Evolutionary conservation across 306 rosid species (phyloP).

Genomic region (Arachis stenosperma): DNA sequence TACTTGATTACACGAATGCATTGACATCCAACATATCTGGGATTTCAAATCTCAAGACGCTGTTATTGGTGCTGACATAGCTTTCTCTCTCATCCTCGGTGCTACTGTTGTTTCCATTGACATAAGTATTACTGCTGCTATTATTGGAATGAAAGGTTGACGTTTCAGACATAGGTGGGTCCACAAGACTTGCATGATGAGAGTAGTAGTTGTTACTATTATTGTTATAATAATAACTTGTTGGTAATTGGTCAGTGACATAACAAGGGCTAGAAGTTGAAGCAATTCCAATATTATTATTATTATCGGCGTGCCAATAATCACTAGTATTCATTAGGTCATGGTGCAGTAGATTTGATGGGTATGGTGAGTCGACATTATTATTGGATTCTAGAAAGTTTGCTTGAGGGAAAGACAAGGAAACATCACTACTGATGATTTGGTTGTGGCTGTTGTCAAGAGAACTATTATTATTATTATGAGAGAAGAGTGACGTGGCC

Average conservation of each 20-base stretch:
- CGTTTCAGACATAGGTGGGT: constrained; percentile 44
- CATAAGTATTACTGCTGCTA: constrained; percentile 54
- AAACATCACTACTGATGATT: constrained; percentile 7
- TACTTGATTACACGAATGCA: constrained; percentile 50
- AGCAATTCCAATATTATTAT: constrained; percentile 36
- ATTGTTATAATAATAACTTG: constrained; percentile 21
- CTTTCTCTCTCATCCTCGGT: constrained; percentile 81
- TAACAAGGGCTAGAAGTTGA: constrained; percentile 31
- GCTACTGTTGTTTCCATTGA: constrained; percentile 43
- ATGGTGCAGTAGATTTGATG: constrained; percentile 31
- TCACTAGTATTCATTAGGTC: not conserved
- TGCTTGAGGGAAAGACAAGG: constrained; percentile 27
- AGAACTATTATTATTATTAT: not conserved
- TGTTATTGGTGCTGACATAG: constrained; percentile 64
- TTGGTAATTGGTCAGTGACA: constrained; percentile 39
- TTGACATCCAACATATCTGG: constrained; percentile 50
- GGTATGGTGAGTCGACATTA: constrained; percentile 33
- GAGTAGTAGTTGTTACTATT: not conserved
- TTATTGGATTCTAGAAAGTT: constrained; percentile 42
- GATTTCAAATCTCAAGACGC: constrained; percentile 59
- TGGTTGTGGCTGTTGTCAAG: constrained; percentile 41
- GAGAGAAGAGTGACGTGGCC: constrained; percentile 61
- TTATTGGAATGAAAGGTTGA: constrained; percentile 48
- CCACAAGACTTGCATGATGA: constrained; percentile 29
- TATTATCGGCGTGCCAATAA: constrained; percentile 49